A percentile compares a stretch with the other conserved stretches of the same genome.
Evolutionary conservation across 176 grass and related monocot genomes (phyloP).

Genomic region (Zoysia pacifica): DNA sequence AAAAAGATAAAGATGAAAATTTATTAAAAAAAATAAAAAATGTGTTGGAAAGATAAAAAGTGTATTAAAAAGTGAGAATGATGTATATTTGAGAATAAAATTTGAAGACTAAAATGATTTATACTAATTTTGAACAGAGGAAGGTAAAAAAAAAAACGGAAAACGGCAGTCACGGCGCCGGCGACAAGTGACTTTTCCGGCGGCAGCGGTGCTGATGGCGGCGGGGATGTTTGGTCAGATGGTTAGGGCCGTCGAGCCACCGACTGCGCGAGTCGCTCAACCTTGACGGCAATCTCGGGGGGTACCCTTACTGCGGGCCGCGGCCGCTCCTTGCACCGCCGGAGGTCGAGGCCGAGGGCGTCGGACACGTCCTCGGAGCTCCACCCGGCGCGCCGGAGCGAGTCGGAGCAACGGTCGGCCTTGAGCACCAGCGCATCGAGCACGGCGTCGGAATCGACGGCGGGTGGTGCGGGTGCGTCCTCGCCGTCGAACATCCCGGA

Average conservation of each 20-base stretch:
- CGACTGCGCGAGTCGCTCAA: constrained; percentile 56
- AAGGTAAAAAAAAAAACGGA: background rate
- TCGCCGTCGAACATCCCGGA: constrained; percentile 60
- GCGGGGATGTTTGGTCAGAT: background rate
- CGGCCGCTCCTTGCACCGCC: constrained; percentile 40
- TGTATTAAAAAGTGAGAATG: no score
- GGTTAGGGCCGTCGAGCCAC: constrained; percentile 40
- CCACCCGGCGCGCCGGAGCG: constrained; percentile 69
- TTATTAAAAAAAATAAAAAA: no score
- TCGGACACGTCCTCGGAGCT: constrained; percentile 82
- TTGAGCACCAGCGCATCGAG: constrained; percentile 72
- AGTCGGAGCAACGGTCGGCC: constrained; percentile 65
- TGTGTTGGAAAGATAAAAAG: no score
- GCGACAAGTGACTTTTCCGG: background rate
- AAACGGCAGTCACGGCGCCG: background rate
- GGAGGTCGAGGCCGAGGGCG: constrained; percentile 63
- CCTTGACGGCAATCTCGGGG: constrained; percentile 64
- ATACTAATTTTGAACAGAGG: no score
- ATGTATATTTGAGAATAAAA: no score
- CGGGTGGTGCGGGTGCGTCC: background rate
- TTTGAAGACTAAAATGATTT: no score
- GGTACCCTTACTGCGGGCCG: constrained; percentile 41
- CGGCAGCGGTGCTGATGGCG: background rate
- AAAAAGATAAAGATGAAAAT: no score
- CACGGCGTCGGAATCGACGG: constrained; percentile 51